Evolutionary conservation across 2,329 filamentous ascomycete species (phyloP), one percentile per base, ranked within the genome.

Genomic region (Blastomyces gilchristii): DNA sequence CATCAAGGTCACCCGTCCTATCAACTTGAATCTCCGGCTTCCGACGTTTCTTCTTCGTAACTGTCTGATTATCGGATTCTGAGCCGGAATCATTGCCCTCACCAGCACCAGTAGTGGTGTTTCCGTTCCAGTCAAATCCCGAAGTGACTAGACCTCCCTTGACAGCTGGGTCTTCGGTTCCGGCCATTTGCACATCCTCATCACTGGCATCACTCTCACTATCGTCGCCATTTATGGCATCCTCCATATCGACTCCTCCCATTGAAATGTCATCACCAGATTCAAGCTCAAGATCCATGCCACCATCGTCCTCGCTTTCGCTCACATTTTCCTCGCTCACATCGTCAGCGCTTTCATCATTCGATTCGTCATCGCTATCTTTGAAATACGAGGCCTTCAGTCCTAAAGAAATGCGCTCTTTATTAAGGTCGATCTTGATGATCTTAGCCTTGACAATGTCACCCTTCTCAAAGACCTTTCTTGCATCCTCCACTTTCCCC

Each of bases 371-470:
- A 18, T 79, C 82, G 34, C 78, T 78, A 62, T 85, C 81, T 64
- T 87, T 85, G 70, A 99, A 93, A 71, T 96, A 91, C 11, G 91
- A 95, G 47, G 94, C 91, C 77, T 97, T 99, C 65, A 99, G 79
- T 1, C 92, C 91, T 70, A 99, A 91, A 69, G 85, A 96, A 69
- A 99, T 87, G 69, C 88, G 87, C 73, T 87, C 87, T 74, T 89
- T 88, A 68, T 87, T 81, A 4, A 78, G 70, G 68, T 97, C 87
- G 58, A 99, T 80, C 69, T 87, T 89, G 60, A 97, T 76, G 18
- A 99, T 82, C 73, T 90, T 89, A 16, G 93, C 93, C 79, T 97
- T 97, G 66, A 99, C 94, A n/a, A 81, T 79, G 75, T 99, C 94
- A 14, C 92, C 94, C 71, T 91, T 90, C 65, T 86, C 88, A 75